Base-by-base conservation (phyloP, 305 asterid genomes). In the Andrographis paniculata region DNA sequence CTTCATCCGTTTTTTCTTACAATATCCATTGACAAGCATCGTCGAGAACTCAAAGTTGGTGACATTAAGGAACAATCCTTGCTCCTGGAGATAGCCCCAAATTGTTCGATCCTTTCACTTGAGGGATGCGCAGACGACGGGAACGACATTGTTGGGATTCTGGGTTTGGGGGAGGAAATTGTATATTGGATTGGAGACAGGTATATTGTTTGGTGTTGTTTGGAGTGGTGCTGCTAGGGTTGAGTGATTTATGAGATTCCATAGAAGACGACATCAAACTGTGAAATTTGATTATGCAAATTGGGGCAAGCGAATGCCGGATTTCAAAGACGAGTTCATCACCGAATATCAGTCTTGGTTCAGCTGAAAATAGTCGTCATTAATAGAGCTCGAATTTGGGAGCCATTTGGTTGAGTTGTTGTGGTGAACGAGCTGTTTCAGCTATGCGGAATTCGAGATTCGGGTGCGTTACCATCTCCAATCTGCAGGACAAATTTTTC, bases 121-220 rank as follows among this genome's bases (percentile, higher is more conserved):
- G 53, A 88, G 67, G 35, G 75, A 62, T 10, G 85, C 62, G 61
- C 70, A 66, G 53, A 88, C 65, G 35, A 82, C 66, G 30, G 65
- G 47, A 24, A 88, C 97, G 6, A 78, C 45, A 53, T 82, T 79
- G 65, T 70, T 78, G 3, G 95, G 95, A 58, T 88, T 84, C 44
- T 73, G 72, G 53, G 72, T 63, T 44, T 68, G 66, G 9, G 89
- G 79, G 35, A 88, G 79, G 45, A 88, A 75, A 65, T 68, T 72
- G 77, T 71, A 73, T 15, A 84, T 53, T 14, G 93, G 78, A 61
- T 64, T 79, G 60, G 69, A n/a, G n/a, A 56, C 23, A 24, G 80
- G 68, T 18, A 6, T 28, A 12, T 9, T 28, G 33, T 9, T 28
- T 9, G 33, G 10, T 9, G 33, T 28, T 12, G 33, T 28, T 28